Conservation (phyloP, 345 rosid genomes). For the Heritiera littoralis region DNA sequence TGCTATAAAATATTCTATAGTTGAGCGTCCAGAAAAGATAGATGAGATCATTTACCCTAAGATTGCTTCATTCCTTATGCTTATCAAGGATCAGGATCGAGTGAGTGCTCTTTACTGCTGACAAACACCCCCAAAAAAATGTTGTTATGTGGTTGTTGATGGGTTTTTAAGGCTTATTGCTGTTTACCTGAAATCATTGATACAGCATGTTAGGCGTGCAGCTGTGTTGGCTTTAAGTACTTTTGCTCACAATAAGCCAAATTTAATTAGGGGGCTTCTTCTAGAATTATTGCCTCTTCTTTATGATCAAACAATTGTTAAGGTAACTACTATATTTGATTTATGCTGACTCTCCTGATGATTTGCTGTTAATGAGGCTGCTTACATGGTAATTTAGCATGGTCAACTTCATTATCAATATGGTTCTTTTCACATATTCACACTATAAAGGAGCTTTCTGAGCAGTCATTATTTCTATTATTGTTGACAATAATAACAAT, state of each 20-base stretch:
- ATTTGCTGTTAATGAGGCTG: conserved; percentile 1
- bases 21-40: conserved; percentile 91
- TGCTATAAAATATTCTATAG: conserved; percentile 91
- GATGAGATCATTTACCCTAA: conserved; percentile 89
- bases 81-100: conserved; percentile 86
- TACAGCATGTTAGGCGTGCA: conserved; percentile 99
- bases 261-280: conserved; percentile 86
- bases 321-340: conserved; percentile 47
- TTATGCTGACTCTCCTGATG: neutral
- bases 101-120: conserved; percentile 38
- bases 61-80: conserved; percentile 90
- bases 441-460: neutral
- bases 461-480: neutral
- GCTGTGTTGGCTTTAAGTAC: conserved; percentile 95
- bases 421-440: neutral
- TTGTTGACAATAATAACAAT: neutral
- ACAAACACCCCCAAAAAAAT: neutral
- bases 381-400: neutral
- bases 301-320: conserved; percentile 90
- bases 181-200: conserved; percentile 15
- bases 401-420: neutral
- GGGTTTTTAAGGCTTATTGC: conserved; percentile 8
- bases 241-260: conserved; percentile 96
- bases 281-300: conserved; percentile 88
- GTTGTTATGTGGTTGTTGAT: conserved; percentile 1